Conservation (phyloP, 2,329 filamentous ascomycete genomes). For the Aureobasidium sp. region DNA sequence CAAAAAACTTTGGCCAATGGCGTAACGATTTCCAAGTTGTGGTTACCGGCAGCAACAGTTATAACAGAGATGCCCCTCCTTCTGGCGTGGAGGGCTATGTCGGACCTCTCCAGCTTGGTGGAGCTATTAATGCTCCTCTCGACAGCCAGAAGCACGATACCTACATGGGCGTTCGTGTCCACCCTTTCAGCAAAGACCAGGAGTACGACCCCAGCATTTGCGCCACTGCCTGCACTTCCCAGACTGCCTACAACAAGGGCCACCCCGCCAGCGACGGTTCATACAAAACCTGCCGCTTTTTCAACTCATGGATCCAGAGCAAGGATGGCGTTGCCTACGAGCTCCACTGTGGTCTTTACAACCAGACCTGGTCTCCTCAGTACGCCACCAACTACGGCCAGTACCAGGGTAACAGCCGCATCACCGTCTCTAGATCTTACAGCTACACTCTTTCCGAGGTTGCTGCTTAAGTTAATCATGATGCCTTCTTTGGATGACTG, state of each 20-base stretch:
- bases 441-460: constrained; percentile 14
- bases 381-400: constrained; percentile 21
- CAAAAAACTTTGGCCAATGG: constrained; percentile 29
- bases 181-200: constrained; percentile 9
- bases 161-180: constrained; percentile 18
- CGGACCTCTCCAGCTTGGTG: constrained; percentile 24
- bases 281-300: constrained; percentile 22
- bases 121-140: constrained; percentile 28
- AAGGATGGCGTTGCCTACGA: constrained; percentile 31
- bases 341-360: constrained; percentile 34
- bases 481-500: not conserved
- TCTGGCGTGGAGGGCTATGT: constrained; percentile 16
- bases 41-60: too few relatives aligned
- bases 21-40: constrained; percentile 31
- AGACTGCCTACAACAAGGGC: constrained; percentile 20
- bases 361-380: constrained; percentile 17
- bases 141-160: constrained; percentile 15
- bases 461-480: not conserved
- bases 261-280: constrained; percentile 19
- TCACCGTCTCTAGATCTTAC: constrained; percentile 16
- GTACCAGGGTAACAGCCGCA: constrained; percentile 15
- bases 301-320: constrained; percentile 33
- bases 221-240: constrained; percentile 21
- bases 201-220: constrained; percentile 20
- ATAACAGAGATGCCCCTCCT: constrained; percentile 18